Evolutionary conservation across 1,284 basidiomycete species (phyloP), one percentile per base, ranked within the genome.

Genomic region (Ganoderma boninense): DNA sequence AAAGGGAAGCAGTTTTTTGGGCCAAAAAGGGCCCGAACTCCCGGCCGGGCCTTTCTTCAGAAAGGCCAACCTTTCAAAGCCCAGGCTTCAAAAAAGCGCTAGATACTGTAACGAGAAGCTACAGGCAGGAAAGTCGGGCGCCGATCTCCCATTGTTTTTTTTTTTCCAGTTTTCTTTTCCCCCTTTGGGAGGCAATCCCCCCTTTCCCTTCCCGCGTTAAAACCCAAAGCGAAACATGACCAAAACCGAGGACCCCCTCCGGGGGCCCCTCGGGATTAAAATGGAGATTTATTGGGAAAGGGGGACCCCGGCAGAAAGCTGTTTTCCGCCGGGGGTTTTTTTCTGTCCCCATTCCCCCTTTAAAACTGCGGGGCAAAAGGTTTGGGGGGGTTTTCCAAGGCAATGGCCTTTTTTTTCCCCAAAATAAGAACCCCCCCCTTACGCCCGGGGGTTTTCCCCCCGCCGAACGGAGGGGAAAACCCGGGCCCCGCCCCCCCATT

Each of bases 281-380:
- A 93, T 93, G 92, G 90, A 93, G 73, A 82, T 87, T 87, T 93
- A 32, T 85, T 93, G 70, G 92, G 93, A 78, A 86, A 88, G 59
- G 90, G 91, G 80, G 87, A 87, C 67, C 80, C n/a, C n/a, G n/a
- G 79, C 73, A 87, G 86, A 86, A 81, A 69, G 86, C 84, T 75
- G 86, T 80, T 70, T n/a, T n/a, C n/a, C 87, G 86, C 64, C 88
- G 76, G 57, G 71, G 76, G 72, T 74, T 78, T 79, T 63, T 44
- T 76, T 74, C 16, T 59, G 35, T 18, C n/a, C n/a, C n/a, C n/a
- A n/a, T n/a, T n/a, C n/a, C n/a, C n/a, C n/a, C n/a, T n/a, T n/a
- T n/a, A n/a, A n/a, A n/a, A n/a, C n/a, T n/a, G n/a, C n/a, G n/a
- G n/a, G n/a, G n/a, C n/a, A n/a, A n/a, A n/a, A n/a, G n/a, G n/a